These are phyloP conservation scores for Talaromyces sp. DNA, from an alignment of 2,329 filamentous ascomycete genomes.

Conservation along the genomic window DNA sequence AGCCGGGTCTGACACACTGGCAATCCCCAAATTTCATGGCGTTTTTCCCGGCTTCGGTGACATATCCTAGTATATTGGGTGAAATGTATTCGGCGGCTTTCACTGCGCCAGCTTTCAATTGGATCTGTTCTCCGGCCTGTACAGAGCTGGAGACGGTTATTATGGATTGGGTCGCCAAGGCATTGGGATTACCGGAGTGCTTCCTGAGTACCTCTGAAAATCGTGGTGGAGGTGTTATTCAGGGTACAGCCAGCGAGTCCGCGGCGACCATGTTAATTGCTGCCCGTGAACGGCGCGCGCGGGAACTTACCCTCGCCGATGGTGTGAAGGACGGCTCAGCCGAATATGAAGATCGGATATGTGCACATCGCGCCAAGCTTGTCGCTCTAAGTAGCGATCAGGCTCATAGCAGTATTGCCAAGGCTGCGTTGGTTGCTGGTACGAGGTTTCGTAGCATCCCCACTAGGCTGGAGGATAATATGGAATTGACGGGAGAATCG, in stretches of 20 bases:
- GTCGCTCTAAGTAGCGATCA: constrained; percentile 77
- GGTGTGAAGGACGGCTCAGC: constrained; percentile 42
- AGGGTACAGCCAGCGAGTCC: constrained; percentile 84
- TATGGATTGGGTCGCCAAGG: constrained; percentile 81
- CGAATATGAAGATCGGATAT: constrained; percentile 65
- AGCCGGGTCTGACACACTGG: constrained; percentile 93
- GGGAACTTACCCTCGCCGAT: constrained; percentile 51
- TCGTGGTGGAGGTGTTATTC: constrained; percentile 81
- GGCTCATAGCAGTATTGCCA: constrained; percentile 78
- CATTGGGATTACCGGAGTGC: constrained; percentile 65
- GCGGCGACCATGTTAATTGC: constrained; percentile 82
- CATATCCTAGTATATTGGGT: constrained; percentile 78
- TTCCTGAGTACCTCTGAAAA: constrained; percentile 65
- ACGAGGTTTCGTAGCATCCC: constrained; percentile 71
- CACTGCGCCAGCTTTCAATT: constrained; percentile 90
- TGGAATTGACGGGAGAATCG: constrained; percentile 62
- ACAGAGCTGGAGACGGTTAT: constrained; percentile 92
- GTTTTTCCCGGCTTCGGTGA: constrained; percentile 80
- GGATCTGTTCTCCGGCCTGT: constrained; percentile 87
- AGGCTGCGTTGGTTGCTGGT: constrained; percentile 79
- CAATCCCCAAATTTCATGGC: constrained; percentile 93
- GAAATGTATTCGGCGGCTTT: constrained; percentile 90
- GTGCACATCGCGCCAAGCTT: constrained; percentile 61
- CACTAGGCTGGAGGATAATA: constrained; percentile 58
- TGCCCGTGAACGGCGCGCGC: constrained; percentile 72